A percentile compares a stretch with the other conserved stretches of the same genome.
Evolutionary conservation across 495 filamentous ascomycete species (phyloP).

Genomic region (Hypoxylon fuscum): DNA sequence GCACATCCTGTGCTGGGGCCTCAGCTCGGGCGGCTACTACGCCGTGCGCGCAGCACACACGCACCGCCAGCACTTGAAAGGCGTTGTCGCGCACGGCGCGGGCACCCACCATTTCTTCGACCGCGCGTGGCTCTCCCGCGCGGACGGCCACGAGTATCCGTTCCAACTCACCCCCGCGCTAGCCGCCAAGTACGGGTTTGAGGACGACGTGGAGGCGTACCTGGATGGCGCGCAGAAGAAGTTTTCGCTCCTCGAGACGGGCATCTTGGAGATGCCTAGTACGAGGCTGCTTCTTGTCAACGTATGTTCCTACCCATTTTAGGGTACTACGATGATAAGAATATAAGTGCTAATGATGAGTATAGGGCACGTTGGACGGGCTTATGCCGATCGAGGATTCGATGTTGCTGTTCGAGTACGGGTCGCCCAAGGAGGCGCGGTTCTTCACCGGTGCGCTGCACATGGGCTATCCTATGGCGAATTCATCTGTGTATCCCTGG

Average conservation of each 20-base stretch:
- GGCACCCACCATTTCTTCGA: conserved; percentile 77
- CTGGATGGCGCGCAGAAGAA: conserved; percentile 67
- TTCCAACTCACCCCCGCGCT: conserved; percentile 73
- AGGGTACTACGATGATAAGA: not conserved
- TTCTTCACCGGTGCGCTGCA: conserved; percentile 69
- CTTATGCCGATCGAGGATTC: conserved; percentile 84
- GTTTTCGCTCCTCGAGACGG: conserved; percentile 77
- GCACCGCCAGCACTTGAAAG: conserved; percentile 65
- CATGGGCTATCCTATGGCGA: conserved; percentile 71
- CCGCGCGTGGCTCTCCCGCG: conserved; percentile 68
- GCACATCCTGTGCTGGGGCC: conserved; percentile 73
- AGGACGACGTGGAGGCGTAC: conserved; percentile 63
- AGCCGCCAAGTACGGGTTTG: conserved; percentile 76
- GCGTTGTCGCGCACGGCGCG: conserved; percentile 75
- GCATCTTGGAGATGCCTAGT: conserved; percentile 70
- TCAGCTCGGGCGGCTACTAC: conserved; percentile 81
- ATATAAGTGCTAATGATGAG: conserved; percentile 21
- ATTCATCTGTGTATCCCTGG: conserved; percentile 62
- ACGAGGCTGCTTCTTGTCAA: conserved; percentile 74
- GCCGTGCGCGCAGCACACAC: conserved; percentile 78
- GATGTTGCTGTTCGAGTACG: conserved; percentile 72
- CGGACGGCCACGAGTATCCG: conserved; percentile 81
- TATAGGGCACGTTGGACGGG: conserved; percentile 71
- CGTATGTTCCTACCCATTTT: conserved; percentile 50
- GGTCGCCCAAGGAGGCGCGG: conserved; percentile 75